phyloP scores from a whole-genome alignment of 176 grass and related monocot species.

The Carex myosuroides region DNA sequence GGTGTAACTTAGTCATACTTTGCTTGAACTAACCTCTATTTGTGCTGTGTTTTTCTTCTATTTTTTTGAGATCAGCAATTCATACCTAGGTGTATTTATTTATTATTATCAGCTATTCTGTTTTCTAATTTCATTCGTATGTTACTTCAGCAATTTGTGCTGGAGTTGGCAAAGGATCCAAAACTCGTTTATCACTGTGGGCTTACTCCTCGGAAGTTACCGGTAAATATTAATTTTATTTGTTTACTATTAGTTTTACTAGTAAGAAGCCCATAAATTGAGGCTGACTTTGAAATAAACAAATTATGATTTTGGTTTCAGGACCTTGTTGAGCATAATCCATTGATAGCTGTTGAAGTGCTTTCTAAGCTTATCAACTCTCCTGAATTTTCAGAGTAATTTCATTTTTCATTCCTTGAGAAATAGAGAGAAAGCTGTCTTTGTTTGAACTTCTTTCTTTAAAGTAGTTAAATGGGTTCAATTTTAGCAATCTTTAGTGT shows the following conservation, averaged over 20 bases:
- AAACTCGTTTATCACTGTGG: conserved; percentile 93
- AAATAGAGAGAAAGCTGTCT: not conserved
- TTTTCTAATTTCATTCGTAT: conserved; percentile 14
- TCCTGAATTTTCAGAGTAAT: conserved; percentile 72
- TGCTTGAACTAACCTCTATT: not conserved
- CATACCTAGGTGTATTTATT: not conserved
- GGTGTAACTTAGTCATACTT: not conserved
- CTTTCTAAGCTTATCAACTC: conserved; percentile 86
- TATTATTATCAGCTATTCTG: not conserved
- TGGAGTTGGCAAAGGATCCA: conserved; percentile 61
- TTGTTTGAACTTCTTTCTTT: not conserved
- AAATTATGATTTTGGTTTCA: conserved; percentile 30
- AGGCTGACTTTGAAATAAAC: not conserved
- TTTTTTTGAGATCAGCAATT: not conserved
- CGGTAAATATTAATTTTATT: conserved; percentile 34
- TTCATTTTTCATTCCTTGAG: not conserved
- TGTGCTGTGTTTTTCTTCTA: not conserved
- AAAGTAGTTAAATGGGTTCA: not conserved
- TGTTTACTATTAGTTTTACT: not conserved
- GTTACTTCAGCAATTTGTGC: conserved; percentile 63
- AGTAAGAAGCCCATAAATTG: not conserved
- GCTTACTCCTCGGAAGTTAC: conserved; percentile 77
- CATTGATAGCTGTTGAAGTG: conserved; percentile 68
- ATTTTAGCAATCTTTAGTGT: not conserved
- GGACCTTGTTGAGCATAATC: conserved; percentile 97